Conservation (phyloP, 495 filamentous ascomycete species). For the Platismatia glauca region DNA sequence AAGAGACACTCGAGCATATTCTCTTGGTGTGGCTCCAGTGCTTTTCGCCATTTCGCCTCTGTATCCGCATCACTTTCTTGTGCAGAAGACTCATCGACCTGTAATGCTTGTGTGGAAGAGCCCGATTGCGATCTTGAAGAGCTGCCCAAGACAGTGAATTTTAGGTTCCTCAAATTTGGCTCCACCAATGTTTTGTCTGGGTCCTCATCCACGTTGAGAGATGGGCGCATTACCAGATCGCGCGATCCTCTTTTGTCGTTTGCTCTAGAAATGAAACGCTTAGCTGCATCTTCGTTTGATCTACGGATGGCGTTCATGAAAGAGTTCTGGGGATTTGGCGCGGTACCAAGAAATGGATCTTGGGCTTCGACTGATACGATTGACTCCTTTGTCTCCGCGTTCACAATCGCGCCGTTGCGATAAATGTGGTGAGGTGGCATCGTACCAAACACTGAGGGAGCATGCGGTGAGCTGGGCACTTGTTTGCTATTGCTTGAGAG, state of each 20-base stretch:
- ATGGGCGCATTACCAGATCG: neutral
- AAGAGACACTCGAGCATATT: constrained; percentile 11
- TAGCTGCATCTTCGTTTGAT: neutral
- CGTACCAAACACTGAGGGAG: constrained; percentile 9
- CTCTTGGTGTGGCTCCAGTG: constrained; percentile 14
- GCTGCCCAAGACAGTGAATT: neutral
- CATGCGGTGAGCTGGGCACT: constrained; percentile 20
- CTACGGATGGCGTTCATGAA: constrained; percentile 20
- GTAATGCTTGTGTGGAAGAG: neutral
- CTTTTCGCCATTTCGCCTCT: constrained; percentile 5
- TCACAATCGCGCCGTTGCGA: constrained; percentile 15
- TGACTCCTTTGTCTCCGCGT: constrained; percentile 13
- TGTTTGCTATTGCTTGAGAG: constrained; percentile 20
- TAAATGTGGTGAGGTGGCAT: constrained; percentile 8
- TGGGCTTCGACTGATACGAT: constrained; percentile 9
- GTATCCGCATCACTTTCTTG: neutral
- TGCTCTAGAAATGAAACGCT: neutral
- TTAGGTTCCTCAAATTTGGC: neutral
- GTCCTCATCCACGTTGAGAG: neutral
- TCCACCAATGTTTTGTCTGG: constrained; percentile 16
- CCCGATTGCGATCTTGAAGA: constrained; percentile 1
- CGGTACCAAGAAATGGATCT: constrained; percentile 18
- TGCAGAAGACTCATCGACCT: neutral
- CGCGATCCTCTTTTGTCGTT: neutral
- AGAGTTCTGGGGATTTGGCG: neutral